phyloP scores from a whole-genome alignment of 208 protist species.

The Wallacemonas sp. region DNA sequence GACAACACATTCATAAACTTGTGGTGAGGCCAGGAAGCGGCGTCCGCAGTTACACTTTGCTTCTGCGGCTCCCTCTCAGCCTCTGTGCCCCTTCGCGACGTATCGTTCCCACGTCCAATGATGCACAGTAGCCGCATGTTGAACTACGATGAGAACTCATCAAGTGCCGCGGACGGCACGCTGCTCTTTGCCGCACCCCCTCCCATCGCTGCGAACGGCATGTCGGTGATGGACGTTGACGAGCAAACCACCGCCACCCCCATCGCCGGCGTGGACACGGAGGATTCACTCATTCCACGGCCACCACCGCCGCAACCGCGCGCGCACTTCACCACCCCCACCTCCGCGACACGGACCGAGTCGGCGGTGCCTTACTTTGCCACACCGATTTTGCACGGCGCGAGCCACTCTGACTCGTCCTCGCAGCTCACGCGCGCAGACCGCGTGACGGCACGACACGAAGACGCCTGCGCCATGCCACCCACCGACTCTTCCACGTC shows the following conservation, averaged over 20 bases:
- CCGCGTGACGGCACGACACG: neutral
- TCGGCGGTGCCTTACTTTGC: conserved; percentile 7
- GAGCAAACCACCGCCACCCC: neutral
- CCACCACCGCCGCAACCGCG: neutral
- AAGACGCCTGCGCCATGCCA: conserved; percentile 2
- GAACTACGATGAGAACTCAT: conserved; percentile 8
- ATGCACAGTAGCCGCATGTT: neutral
- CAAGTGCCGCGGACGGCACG: neutral
- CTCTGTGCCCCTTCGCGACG: no score
- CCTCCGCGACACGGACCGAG: neutral
- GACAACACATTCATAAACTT: no score
- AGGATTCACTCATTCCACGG: conserved; percentile 1
- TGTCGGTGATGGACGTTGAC: no score
- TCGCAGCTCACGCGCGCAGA: neutral
- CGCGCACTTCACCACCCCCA: neutral
- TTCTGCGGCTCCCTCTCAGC: no score
- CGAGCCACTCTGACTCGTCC: conserved; percentile 6
- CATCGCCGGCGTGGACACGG: neutral
- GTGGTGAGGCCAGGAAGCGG: no score
- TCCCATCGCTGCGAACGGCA: no score
- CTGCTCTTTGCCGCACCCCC: conserved; percentile 5
- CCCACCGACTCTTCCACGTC: neutral
- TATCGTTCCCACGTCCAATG: no score
- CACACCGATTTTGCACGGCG: neutral
- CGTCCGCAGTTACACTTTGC: no score